These are phyloP conservation scores for Candida railenensis DNA, from an alignment of 805 yeast genomes.

Conservation along the genomic window DNA sequence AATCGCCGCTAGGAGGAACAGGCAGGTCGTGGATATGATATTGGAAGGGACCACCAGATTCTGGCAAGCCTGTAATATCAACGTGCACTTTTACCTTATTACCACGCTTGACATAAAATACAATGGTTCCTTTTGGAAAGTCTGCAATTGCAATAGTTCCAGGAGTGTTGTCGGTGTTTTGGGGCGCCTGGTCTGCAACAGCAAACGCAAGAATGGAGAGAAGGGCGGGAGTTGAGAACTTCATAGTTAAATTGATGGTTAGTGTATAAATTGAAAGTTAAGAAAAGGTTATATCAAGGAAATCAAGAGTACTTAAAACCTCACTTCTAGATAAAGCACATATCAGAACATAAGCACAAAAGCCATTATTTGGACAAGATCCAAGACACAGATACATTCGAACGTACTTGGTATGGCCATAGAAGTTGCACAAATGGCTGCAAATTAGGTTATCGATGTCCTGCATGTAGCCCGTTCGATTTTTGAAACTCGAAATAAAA, in stretches of 20 bases:
- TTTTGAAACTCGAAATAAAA: not conserved
- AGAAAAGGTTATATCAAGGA: not conserved
- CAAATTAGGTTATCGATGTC: not conserved
- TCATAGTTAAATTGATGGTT: not conserved
- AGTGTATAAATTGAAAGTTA: not conserved
- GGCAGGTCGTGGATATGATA: slow-evolving; percentile 67
- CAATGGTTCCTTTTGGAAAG: slow-evolving; percentile 55
- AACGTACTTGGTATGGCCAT: not conserved
- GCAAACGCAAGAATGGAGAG: slow-evolving; percentile 5
- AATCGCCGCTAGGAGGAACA: slow-evolving; percentile 42
- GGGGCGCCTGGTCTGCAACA: slow-evolving; percentile 50
- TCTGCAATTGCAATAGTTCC: slow-evolving; percentile 57
- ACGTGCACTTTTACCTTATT: slow-evolving; percentile 65
- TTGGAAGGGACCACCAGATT: slow-evolving; percentile 62
- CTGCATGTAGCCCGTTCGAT: slow-evolving; percentile 2
- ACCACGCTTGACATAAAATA: slow-evolving; percentile 55
- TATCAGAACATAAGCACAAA: not conserved
- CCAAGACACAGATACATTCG: not conserved
- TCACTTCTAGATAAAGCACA: too few species aligned
- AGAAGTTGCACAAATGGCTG: slow-evolving; percentile 1
- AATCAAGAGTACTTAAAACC: not conserved
- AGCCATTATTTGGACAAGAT: too few species aligned
- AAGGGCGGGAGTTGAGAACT: not conserved
- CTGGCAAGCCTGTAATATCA: slow-evolving; percentile 69
- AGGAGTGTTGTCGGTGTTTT: slow-evolving; percentile 47